Evolutionary conservation across 2,329 filamentous ascomycete genomes (phyloP).

Genomic region (Penicillium sp.): DNA sequence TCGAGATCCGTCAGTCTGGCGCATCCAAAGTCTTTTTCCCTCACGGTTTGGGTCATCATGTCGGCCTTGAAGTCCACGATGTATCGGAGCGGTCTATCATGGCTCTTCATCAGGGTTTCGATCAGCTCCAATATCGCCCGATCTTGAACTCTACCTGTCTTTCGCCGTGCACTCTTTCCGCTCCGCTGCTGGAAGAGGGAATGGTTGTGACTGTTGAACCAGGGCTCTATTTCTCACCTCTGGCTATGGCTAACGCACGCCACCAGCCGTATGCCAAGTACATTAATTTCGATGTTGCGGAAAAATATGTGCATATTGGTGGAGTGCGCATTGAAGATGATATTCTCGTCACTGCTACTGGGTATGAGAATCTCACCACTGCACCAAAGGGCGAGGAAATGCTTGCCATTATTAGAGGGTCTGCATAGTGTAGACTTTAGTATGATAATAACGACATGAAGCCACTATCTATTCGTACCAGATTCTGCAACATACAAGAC

Average conservation of each 20-base stretch:
- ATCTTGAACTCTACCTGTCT: slow-evolving; percentile 13
- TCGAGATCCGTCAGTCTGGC: slow-evolving; percentile 43
- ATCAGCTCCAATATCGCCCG: neutral
- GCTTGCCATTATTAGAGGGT: slow-evolving; percentile 39
- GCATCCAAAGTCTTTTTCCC: slow-evolving; percentile 43
- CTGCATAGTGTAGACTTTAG: slow-evolving; percentile 1
- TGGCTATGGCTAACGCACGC: slow-evolving; percentile 37
- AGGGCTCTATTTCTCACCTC: slow-evolving; percentile 47
- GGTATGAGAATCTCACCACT: slow-evolving; percentile 70
- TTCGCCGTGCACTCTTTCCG: slow-evolving; percentile 34
- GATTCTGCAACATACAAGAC: neutral
- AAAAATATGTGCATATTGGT: slow-evolving; percentile 43
- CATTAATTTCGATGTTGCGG: slow-evolving; percentile 41
- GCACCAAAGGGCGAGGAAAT: slow-evolving; percentile 64
- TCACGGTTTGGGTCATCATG: slow-evolving; percentile 59
- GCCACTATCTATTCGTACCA: too few relatives aligned
- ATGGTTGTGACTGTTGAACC: slow-evolving; percentile 59
- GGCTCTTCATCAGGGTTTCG: slow-evolving; percentile 12
- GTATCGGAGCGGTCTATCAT: slow-evolving; percentile 40
- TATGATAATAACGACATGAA: neutral
- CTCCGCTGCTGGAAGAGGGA: slow-evolving; percentile 46
- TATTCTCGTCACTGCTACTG: slow-evolving; percentile 66
- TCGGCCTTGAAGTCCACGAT: slow-evolving; percentile 47
- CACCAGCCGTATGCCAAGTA: slow-evolving; percentile 32
- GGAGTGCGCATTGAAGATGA: slow-evolving; percentile 54